Conservation (phyloP, 2,329 filamentous ascomycete genomes). For the Colletotrichum tanaceti region DNA sequence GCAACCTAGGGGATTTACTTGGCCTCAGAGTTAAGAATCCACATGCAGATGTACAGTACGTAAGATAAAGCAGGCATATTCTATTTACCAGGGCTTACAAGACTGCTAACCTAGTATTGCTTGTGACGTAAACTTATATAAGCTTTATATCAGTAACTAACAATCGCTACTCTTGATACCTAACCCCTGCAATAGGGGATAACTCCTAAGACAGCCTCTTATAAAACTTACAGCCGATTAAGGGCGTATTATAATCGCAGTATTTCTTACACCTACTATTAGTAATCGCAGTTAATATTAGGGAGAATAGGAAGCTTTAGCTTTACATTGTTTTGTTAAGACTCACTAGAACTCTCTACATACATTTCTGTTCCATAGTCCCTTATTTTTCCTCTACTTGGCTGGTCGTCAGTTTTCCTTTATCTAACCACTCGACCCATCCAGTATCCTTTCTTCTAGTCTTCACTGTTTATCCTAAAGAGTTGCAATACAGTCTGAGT, state of each 20-base stretch:
- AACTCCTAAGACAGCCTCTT: background rate
- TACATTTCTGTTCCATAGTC: background rate
- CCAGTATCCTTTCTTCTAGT: background rate
- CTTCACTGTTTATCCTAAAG: background rate
- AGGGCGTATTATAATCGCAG: background rate
- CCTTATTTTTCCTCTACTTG: background rate
- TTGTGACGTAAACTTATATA: constrained; percentile 3
- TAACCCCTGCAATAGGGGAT: background rate
- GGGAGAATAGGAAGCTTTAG: background rate
- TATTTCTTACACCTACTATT: background rate
- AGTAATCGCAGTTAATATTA: background rate
- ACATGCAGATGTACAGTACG: no score
- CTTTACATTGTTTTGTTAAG: background rate
- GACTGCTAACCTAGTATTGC: background rate
- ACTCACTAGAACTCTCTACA: background rate
- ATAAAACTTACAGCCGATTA: background rate
- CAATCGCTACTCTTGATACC: background rate
- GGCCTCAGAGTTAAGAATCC: no score
- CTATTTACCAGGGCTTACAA: background rate
- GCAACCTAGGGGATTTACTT: no score
- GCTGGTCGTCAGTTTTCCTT: background rate
- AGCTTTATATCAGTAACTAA: background rate
- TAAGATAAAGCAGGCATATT: background rate
- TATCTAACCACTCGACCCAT: background rate
- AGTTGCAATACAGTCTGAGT: background rate